Conservation (phyloP, 2,329 filamentous ascomycete species). For the Magnaporthiopsis poae region DNA sequence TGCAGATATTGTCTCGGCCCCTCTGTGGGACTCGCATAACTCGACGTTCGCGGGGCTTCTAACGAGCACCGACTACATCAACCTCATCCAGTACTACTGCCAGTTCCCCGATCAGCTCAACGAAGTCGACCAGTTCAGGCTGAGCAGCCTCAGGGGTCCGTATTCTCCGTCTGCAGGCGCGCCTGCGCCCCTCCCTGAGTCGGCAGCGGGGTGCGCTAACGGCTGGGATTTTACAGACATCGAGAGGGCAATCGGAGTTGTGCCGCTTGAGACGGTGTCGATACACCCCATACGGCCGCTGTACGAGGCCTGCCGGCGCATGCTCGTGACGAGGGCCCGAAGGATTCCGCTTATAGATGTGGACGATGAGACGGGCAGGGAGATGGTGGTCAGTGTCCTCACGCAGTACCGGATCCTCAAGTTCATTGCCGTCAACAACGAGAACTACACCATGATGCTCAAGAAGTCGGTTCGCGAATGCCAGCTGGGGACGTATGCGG, state of each 20-base stretch:
- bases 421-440: slow-evolving; percentile 90
- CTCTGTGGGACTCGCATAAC: slow-evolving; percentile 87
- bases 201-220: not conserved
- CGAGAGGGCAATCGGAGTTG: slow-evolving; percentile 83
- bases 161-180: not conserved
- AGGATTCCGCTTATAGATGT: slow-evolving; percentile 88
- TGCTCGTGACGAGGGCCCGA: slow-evolving; percentile 86
- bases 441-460: slow-evolving; percentile 74
- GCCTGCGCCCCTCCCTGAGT: not conserved
- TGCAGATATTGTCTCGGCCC: slow-evolving; percentile 88
- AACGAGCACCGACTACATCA: slow-evolving; percentile 95
- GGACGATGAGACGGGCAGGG: slow-evolving; percentile 84
- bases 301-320: slow-evolving; percentile 88
- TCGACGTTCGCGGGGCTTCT: slow-evolving; percentile 89
- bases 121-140: slow-evolving; percentile 83
- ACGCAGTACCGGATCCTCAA: slow-evolving; percentile 98
- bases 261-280: slow-evolving; percentile 88
- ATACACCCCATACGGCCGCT: slow-evolving; percentile 82
- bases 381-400: slow-evolving; percentile 91
- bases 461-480: slow-evolving; percentile 81
- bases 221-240: slow-evolving; percentile 55
- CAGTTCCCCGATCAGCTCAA: slow-evolving; percentile 85
- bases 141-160: slow-evolving; percentile 79
- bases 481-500: slow-evolving; percentile 71
- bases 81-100: slow-evolving; percentile 98